Evolutionary conservation across 2,329 filamentous ascomycete species (phyloP).

Genomic region (Pseudocercospora pini-densiflorae): DNA sequence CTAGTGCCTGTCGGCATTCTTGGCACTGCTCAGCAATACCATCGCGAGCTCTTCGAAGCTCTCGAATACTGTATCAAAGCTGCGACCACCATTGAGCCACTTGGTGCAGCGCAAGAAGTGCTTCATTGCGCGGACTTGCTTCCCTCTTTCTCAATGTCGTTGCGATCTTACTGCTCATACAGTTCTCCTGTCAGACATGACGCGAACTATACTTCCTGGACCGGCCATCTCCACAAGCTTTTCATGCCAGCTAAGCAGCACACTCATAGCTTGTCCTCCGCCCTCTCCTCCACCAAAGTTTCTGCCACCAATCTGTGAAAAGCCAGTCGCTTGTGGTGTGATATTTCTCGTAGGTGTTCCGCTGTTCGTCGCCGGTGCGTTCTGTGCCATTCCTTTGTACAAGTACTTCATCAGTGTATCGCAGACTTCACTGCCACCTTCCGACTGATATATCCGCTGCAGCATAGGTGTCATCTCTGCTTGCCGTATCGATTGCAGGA

Average conservation of each 20-base stretch:
- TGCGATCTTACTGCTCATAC: slow-evolving; percentile 60
- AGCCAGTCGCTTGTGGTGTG: slow-evolving; percentile 81
- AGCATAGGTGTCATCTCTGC: slow-evolving; percentile 93
- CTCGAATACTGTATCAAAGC: background rate
- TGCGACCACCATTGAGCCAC: background rate
- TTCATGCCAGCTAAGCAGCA: slow-evolving; percentile 97
- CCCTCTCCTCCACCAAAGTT: slow-evolving; percentile 62
- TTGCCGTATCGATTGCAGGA: slow-evolving; percentile 93
- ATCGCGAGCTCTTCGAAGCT: background rate
- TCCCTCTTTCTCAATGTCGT: background rate
- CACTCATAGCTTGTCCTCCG: slow-evolving; percentile 90
- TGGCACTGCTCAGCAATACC: too few relatives aligned
- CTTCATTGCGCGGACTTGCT: too few relatives aligned
- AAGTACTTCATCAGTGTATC: slow-evolving; percentile 98
- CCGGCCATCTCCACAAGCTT: slow-evolving; percentile 95
- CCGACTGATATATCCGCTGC: slow-evolving; percentile 75
- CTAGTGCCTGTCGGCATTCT: too few relatives aligned
- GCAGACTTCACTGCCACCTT: slow-evolving; percentile 80
- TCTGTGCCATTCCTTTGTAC: slow-evolving; percentile 82
- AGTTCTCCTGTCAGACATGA: slow-evolving; percentile 95
- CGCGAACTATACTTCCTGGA: slow-evolving; percentile 83
- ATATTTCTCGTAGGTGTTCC: slow-evolving; percentile 43
- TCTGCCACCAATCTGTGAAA: slow-evolving; percentile 71
- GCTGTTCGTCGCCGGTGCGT: slow-evolving; percentile 34
- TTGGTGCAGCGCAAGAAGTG: too few relatives aligned